Conservation (phyloP, 768 basidiomycete species). For the Mrakia frigida region DNA sequence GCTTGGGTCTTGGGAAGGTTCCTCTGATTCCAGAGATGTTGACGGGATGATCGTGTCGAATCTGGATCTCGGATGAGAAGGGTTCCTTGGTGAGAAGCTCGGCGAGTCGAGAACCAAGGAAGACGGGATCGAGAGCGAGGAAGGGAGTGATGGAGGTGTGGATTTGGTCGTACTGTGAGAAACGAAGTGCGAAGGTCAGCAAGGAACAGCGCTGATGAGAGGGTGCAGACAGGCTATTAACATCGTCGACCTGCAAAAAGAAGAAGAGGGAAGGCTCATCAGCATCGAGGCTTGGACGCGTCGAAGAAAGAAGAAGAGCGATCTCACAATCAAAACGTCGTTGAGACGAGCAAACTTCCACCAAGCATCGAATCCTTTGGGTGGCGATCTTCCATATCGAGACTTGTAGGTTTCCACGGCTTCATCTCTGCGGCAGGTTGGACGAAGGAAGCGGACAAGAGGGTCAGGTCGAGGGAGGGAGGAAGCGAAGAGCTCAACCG, state of each 20-base stretch:
- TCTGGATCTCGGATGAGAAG: slow-evolving; percentile 4
- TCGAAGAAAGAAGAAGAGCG: background rate
- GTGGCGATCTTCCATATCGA: slow-evolving; percentile 35
- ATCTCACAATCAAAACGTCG: slow-evolving; percentile 10
- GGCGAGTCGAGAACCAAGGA: slow-evolving; percentile 33
- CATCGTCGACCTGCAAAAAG: background rate
- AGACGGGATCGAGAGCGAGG: slow-evolving; percentile 36
- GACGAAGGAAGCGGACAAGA: too few species aligned
- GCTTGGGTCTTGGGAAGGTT: background rate
- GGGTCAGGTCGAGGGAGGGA: background rate
- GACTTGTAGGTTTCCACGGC: slow-evolving; percentile 38
- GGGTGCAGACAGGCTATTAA: too few species aligned
- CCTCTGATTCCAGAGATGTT: background rate
- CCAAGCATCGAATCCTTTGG: slow-evolving; percentile 41
- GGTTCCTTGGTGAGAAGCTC: slow-evolving; percentile 5
- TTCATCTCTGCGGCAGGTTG: background rate
- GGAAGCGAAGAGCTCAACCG: background rate
- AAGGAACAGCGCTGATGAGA: too few species aligned
- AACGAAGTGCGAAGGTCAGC: too few species aligned
- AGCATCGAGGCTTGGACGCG: background rate
- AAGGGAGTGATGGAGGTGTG: slow-evolving; percentile 30
- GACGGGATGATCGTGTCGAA: background rate
- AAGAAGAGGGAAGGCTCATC: background rate
- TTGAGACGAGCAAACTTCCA: slow-evolving; percentile 36
- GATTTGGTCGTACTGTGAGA: too few species aligned